phyloP scores from a whole-genome alignment of 768 basidiomycete genomes.

The Hygrocybe coccinea region DNA sequence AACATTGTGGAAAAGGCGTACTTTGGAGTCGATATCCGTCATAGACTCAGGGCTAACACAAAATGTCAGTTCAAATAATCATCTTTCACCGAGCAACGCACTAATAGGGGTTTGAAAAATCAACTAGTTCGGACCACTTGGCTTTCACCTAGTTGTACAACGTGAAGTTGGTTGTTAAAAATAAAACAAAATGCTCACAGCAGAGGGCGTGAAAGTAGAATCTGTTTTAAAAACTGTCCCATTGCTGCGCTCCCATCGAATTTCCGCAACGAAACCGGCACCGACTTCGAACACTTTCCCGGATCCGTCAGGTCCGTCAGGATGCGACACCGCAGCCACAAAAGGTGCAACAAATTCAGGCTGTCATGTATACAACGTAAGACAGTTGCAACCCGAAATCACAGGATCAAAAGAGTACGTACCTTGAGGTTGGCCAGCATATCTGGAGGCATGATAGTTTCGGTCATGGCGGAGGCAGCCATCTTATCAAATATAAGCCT shows the following conservation, averaged over 20 bases:
- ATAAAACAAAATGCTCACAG: conserved; percentile 44
- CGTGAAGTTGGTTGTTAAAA: not conserved
- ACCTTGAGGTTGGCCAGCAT: conserved; percentile 85
- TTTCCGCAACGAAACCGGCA: conserved; percentile 85
- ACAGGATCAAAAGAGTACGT: not conserved
- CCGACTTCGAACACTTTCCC: conserved; percentile 90
- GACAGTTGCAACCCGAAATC: conserved; percentile 5
- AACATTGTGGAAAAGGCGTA: conserved; percentile 21
- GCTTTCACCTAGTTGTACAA: conserved; percentile 57
- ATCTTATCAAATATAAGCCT: conserved; percentile 45
- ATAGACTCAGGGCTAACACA: conserved; percentile 56
- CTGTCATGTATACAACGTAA: conserved; percentile 31
- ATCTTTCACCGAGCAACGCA: conserved; percentile 33
- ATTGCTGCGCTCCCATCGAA: conserved; percentile 89
- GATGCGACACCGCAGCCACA: conserved; percentile 82
- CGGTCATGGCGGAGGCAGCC: conserved; percentile 96
- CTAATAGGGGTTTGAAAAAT: conserved; percentile 72
- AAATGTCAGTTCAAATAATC: conserved; percentile 4
- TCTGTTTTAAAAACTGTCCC: conserved; percentile 90
- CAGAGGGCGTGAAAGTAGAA: conserved; percentile 86
- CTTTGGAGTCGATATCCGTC: conserved; percentile 57
- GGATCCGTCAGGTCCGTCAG: conserved; percentile 71
- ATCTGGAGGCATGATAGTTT: conserved; percentile 90
- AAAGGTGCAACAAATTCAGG: conserved; percentile 93
- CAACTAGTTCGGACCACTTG: conserved; percentile 75